A percentile compares a stretch with the other conserved stretches of the same genome.
phyloP scores from a whole-genome alignment of 2,329 filamentous ascomycete species.

The Colletotrichum costaricense region DNA sequence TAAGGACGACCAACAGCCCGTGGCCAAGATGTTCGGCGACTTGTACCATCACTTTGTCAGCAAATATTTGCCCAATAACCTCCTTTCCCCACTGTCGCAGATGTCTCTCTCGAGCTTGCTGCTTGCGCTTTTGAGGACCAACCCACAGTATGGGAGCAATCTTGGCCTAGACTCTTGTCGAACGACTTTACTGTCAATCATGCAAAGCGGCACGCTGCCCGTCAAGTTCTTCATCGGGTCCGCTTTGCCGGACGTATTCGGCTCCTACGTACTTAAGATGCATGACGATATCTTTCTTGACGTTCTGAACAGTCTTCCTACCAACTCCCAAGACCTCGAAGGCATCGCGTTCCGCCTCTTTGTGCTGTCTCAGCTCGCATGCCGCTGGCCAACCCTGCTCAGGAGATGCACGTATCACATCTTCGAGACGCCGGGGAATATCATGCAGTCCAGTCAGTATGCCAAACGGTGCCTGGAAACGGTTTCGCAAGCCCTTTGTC shows the following conservation, averaged over 20 bases:
- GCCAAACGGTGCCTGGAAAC: constrained; percentile 77
- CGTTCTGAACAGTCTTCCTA: constrained; percentile 82
- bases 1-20: constrained; percentile 63
- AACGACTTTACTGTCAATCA: constrained; percentile 79
- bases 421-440: constrained; percentile 86
- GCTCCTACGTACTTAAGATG: constrained; percentile 81
- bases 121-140: constrained; percentile 73
- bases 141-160: constrained; percentile 74
- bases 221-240: constrained; percentile 83
- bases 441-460: constrained; percentile 73
- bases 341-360: constrained; percentile 88
- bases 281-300: constrained; percentile 90
- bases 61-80: constrained; percentile 72
- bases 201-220: constrained; percentile 72
- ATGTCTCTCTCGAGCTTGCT: constrained; percentile 76
- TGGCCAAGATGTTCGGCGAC: constrained; percentile 65
- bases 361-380: constrained; percentile 80
- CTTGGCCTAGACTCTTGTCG: constrained; percentile 69
- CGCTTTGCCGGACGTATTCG: constrained; percentile 79
- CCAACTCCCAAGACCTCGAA: constrained; percentile 76
- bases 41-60: constrained; percentile 84
- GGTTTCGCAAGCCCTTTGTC: constrained; percentile 73
- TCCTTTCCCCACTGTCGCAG: constrained; percentile 77
- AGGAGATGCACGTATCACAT: constrained; percentile 92
- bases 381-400: constrained; percentile 86